phyloP scores from a whole-genome alignment of 2,329 filamentous ascomycete species.

The Aschersonia sp. region DNA sequence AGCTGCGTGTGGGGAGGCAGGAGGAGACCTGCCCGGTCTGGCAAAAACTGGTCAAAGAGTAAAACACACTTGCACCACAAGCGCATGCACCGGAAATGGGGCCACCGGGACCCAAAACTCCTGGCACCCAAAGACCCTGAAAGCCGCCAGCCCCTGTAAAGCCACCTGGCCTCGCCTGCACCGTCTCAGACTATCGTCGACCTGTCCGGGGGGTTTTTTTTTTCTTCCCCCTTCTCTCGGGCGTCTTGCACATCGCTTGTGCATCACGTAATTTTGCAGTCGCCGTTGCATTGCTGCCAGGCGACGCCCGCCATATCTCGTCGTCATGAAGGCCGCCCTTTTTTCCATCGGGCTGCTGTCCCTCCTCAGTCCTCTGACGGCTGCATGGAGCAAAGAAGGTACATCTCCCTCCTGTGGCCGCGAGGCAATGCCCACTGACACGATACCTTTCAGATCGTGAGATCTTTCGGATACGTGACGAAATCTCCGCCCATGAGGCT shows the following conservation, averaged over 20 bases:
- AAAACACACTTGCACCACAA: no score
- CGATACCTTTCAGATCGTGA: constrained; percentile 59
- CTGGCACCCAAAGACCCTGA: background rate
- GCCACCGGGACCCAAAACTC: no score
- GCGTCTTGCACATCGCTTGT: background rate
- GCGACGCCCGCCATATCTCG: background rate
- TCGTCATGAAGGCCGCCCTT: constrained; percentile 52
- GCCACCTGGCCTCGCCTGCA: constrained; percentile 5
- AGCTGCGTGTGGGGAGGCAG: background rate
- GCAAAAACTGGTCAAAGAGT: background rate
- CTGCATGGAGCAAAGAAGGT: constrained; percentile 83
- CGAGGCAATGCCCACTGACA: no score
- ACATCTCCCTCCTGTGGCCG: constrained; percentile 4
- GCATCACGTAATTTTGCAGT: background rate
- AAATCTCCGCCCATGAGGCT: constrained; percentile 62
- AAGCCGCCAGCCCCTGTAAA: constrained; percentile 1
- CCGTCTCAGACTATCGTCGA: background rate
- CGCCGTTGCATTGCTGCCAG: background rate
- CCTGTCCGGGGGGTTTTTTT: background rate
- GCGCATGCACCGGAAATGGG: no score
- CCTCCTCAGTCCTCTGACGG: constrained; percentile 49
- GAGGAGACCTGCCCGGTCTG: background rate
- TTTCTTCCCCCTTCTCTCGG: background rate
- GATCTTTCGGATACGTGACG: constrained; percentile 90
- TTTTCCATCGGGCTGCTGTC: constrained; percentile 55